Base-by-base conservation (phyloP, 352 stramenopile species). In the Phytopythium kandeliae region DNA sequence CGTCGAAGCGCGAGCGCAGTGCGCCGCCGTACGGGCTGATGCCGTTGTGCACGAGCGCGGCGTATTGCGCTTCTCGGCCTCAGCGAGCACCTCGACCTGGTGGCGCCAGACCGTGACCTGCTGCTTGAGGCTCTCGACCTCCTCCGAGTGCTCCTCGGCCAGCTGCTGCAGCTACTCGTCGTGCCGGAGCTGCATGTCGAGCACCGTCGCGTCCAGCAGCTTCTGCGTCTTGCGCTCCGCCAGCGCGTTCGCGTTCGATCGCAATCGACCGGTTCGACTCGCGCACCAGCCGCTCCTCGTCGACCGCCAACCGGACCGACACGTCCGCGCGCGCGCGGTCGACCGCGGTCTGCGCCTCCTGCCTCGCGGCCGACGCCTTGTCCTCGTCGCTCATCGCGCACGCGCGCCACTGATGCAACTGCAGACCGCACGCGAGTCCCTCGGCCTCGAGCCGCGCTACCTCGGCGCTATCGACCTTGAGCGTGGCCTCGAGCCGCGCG, bases 101-200 rank as follows among this genome's bases (percentile, higher is more conserved):
- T 92, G 82, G 19, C 81, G 75, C 82, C 82, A 92, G 51, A 92
- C 75, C 0, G 74, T 73, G 36, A 92, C 74, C 58, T 92, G 82
- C 50, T 92, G 82, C 60, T 73, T 82, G 7, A 92, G 52, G 54
- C 78, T 85, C 52, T 92, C 82, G 11, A 90, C n/a, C n/a, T n/a
- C n/a, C n/a, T n/a, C n/a, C n/a, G n/a, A n/a, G n/a, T n/a, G n/a
- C n/a, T n/a, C n/a, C n/a, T n/a, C n/a, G n/a, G n/a, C n/a, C n/a
- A n/a, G n/a, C n/a, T n/a, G n/a, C n/a, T n/a, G n/a, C n/a, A n/a
- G n/a, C n/a, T n/a, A n/a, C n/a, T n/a, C n/a, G n/a, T n/a, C n/a
- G n/a, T n/a, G n/a, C n/a, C n/a, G 64, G 21, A 61, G 62, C 54
- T 89, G 74, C 46, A 72, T 75, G 22, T 74, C 67, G 33, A 67